Percentiles rank a stretch among this genome's conserved stretches.
phyloP scores from a whole-genome alignment of 176 grass and related monocot species.

The Zoysia japonica region DNA sequence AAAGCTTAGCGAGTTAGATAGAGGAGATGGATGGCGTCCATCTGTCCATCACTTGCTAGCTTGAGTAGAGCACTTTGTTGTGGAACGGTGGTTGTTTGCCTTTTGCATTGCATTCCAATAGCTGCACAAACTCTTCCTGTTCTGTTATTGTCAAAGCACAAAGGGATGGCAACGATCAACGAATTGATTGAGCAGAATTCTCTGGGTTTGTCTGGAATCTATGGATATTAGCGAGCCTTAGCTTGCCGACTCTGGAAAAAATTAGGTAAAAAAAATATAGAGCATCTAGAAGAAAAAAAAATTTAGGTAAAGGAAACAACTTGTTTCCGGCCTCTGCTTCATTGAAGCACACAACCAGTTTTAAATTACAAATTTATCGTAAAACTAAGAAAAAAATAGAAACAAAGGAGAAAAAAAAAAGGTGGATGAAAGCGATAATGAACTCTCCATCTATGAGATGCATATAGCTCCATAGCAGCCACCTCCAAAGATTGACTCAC shows the following conservation, averaged over 20 bases:
- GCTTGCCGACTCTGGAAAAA: not conserved
- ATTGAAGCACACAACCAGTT: too few relatives aligned
- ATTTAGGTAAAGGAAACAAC: too few relatives aligned
- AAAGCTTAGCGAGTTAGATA: not conserved
- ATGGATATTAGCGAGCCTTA: not conserved
- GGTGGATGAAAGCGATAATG: too few relatives aligned
- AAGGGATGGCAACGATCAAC: not conserved
- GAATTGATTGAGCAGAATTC: not conserved
- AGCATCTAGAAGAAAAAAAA: too few relatives aligned
- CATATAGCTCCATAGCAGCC: too few relatives aligned
- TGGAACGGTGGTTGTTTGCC: not conserved
- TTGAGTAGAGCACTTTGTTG: not conserved
- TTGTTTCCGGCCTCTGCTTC: too few relatives aligned
- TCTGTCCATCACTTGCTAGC: not conserved
- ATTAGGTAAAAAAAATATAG: not conserved
- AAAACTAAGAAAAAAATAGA: too few relatives aligned
- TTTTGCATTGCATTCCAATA: not conserved
- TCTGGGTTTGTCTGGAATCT: not conserved
- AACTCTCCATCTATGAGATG: too few relatives aligned
- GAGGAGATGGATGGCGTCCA: not conserved
- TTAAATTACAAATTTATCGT: too few relatives aligned
- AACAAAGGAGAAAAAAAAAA: too few relatives aligned
- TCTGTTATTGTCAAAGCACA: conserved; percentile 18
- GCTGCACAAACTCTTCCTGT: too few relatives aligned
- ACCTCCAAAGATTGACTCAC: too few relatives aligned